A percentile compares a stretch with the other conserved stretches of the same genome.
Conservation (phyloP, 2,329 filamentous ascomycete species). For the Fusarium sp. region DNA sequence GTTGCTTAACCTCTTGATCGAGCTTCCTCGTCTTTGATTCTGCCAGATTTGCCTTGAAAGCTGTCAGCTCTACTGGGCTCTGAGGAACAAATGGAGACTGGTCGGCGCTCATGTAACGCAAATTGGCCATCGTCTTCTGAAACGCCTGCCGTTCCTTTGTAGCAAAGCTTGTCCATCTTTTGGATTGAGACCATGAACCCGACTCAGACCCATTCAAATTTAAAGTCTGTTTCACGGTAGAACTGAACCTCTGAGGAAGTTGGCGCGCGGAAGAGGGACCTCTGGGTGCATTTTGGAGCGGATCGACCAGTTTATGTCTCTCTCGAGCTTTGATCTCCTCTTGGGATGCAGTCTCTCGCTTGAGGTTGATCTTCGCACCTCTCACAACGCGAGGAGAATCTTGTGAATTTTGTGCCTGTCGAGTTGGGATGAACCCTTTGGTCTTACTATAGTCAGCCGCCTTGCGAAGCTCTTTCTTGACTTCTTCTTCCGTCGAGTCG, state of each 20-base stretch:
- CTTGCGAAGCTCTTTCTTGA: conserved; percentile 20
- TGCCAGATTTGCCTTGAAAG: conserved; percentile 45
- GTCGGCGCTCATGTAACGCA: conserved; percentile 49
- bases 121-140: conserved; percentile 48
- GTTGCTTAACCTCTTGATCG: conserved; percentile 36
- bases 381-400: neutral
- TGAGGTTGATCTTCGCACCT: neutral
- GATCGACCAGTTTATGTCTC: neutral
- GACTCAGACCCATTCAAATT: conserved; percentile 16
- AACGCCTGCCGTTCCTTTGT: conserved; percentile 48
- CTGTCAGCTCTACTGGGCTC: conserved; percentile 47
- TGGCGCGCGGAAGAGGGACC: conserved; percentile 19
- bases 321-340: neutral
- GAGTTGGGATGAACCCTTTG: conserved; percentile 28
- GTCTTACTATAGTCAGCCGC: conserved; percentile 9
- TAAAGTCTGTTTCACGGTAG: conserved; percentile 4
- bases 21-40: conserved; percentile 42
- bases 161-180: conserved; percentile 51
- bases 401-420: conserved; percentile 19
- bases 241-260: conserved; percentile 8
- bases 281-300: conserved; percentile 16
- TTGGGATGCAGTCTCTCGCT: neutral
- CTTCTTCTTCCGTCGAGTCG: neutral
- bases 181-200: conserved; percentile 52
- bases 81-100: conserved; percentile 52